These are phyloP conservation scores for Rhodotorula sphaerocarpa DNA, from an alignment of 768 basidiomycete genomes.

Conservation along the genomic window DNA sequence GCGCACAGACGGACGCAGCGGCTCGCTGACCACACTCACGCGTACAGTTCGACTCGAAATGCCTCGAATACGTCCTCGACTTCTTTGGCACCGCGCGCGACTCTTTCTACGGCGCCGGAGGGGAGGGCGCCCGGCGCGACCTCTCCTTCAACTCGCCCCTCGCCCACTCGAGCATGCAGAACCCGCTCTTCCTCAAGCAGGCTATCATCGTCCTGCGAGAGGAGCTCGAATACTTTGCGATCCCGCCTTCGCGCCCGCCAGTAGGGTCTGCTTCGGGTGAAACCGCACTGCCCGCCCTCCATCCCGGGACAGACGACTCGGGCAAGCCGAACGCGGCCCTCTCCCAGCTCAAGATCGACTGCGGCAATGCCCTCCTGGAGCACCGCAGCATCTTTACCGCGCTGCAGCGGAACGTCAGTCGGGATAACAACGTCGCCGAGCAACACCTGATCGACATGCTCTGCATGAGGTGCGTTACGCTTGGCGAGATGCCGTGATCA, in stretches of 20 bases:
- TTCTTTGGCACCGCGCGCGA: constrained; percentile 87
- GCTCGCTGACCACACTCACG: neutral
- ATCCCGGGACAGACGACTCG: constrained; percentile 57
- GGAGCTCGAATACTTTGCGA: constrained; percentile 96
- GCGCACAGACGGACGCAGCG: no score
- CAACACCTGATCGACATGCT: constrained; percentile 99
- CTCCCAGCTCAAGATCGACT: constrained; percentile 71
- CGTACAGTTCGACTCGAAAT: constrained; percentile 85
- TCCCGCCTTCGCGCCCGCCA: constrained; percentile 58
- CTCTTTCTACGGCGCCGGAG: constrained; percentile 69
- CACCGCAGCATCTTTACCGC: constrained; percentile 93
- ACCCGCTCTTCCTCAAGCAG: constrained; percentile 88
- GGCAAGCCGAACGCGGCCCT: constrained; percentile 72
- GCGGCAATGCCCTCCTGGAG: constrained; percentile 78
- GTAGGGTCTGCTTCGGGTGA: neutral
- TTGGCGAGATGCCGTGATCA: neutral
- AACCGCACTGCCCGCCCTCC: no score
- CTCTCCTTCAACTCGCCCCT: constrained; percentile 21
- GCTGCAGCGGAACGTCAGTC: constrained; percentile 94
- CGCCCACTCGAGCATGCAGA: constrained; percentile 53
- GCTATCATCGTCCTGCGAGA: constrained; percentile 97
- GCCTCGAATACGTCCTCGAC: constrained; percentile 82
- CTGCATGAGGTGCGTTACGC: constrained; percentile 77
- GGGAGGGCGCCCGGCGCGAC: constrained; percentile 28
- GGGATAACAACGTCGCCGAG: constrained; percentile 97